phyloP scores from a whole-genome alignment of 2,329 filamentous ascomycete genomes.

The Colletotrichum salicis region DNA sequence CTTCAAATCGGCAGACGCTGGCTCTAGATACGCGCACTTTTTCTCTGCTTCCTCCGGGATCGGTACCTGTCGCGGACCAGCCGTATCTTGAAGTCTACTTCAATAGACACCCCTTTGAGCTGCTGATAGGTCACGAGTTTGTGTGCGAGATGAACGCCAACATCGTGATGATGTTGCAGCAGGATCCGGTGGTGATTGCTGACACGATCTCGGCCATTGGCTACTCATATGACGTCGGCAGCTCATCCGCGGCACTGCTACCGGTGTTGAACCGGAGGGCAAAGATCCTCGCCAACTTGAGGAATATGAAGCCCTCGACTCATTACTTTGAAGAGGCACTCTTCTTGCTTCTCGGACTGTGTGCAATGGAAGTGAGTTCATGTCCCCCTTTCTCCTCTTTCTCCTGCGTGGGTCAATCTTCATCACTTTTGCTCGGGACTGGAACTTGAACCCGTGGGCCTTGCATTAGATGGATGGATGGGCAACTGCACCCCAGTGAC shows the following conservation, averaged over 20 bases:
- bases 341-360: conserved; percentile 42
- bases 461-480: background rate
- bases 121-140: conserved; percentile 45
- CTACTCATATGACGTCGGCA: conserved; percentile 41
- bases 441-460: background rate
- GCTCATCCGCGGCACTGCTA: conserved; percentile 29
- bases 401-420: conserved; percentile 18
- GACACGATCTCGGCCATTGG: conserved; percentile 45
- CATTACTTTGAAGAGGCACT: conserved; percentile 43
- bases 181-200: conserved; percentile 41
- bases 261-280: conserved; percentile 42
- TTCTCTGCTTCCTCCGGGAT: conserved; percentile 40
- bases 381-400: background rate
- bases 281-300: conserved; percentile 42
- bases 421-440: background rate
- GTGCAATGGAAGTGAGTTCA: conserved; percentile 43
- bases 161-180: conserved; percentile 43
- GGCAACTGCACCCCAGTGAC: background rate
- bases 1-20: background rate
- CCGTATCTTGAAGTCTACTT: conserved; percentile 44
- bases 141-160: conserved; percentile 46
- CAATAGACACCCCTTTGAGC: conserved; percentile 42
- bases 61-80: conserved; percentile 41
- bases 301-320: conserved; percentile 38
- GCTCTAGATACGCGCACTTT: conserved; percentile 24